Conservation (phyloP, 73 alveolate species). For the Paraurostyla sp. region DNA sequence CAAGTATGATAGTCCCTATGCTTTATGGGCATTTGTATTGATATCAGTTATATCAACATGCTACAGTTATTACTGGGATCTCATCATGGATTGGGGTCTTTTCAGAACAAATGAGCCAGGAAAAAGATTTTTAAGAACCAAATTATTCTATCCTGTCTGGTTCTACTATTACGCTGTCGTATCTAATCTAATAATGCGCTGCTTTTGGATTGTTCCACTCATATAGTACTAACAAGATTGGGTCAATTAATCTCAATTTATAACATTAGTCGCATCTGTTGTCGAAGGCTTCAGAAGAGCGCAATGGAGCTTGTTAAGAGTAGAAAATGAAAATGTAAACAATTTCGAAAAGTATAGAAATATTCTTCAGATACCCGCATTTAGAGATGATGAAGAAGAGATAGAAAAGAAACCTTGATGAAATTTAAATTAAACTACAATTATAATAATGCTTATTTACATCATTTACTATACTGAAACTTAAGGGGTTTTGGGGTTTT, state of each 20-base stretch:
- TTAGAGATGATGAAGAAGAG: slow-evolving; percentile 45
- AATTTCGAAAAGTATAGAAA: slow-evolving; percentile 77
- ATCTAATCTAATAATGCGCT: slow-evolving; percentile 77
- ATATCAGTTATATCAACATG: slow-evolving; percentile 17
- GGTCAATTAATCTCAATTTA: too few species aligned
- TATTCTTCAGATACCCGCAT: slow-evolving; percentile 70
- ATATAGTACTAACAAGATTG: too few species aligned
- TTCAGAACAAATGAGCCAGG: slow-evolving; percentile 61
- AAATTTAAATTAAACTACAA: not conserved
- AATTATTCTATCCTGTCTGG: slow-evolving; percentile 79
- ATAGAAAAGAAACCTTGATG: not conserved
- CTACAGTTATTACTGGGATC: slow-evolving; percentile 82
- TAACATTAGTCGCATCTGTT: too few species aligned
- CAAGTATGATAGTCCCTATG: not conserved
- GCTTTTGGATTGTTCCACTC: slow-evolving; percentile 75
- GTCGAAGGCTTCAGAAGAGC: slow-evolving; percentile 72
- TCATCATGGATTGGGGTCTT: slow-evolving; percentile 90
- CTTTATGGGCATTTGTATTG: not conserved
- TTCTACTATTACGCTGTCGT: slow-evolving; percentile 83
- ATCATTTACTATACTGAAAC: not conserved
- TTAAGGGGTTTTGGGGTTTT: not conserved
- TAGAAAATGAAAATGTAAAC: slow-evolving; percentile 76
- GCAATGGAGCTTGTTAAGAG: slow-evolving; percentile 73
- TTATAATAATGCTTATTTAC: not conserved
- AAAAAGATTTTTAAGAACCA: slow-evolving; percentile 72